Base-by-base conservation (phyloP, 108 stramenopile genomes). In the Pseudonitzschia pungens region DNA sequence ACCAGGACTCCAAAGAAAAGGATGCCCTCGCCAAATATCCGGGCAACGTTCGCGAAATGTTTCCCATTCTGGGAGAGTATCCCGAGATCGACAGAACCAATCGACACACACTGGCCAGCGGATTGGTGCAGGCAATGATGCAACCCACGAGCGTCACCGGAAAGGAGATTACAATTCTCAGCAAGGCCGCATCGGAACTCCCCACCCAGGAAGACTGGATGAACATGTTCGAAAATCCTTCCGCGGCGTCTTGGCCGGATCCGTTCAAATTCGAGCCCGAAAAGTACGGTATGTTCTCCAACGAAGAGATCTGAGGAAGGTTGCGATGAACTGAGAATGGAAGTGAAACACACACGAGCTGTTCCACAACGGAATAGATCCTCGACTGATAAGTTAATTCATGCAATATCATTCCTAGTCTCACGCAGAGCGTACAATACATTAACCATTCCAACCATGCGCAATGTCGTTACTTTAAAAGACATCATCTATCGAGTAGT, bases 1-100 rank as follows among this genome's bases (percentile, higher is more conserved):
- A 76, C 42, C 80, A 81, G 58, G 70, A 70, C 43, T 55, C 57
- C 10, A 81, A 72, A 53, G 80, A 81, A 53, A 77, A 77, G 54
- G 74, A 75, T 11, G 68, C 50, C 18, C 36, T 80, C 4, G 72
- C 76, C 29, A 29, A 50, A 0, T 68, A 31, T 45, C 51, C 66
- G 14, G 72, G 72, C n/a, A 76, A 81, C 44, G 50, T 75, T 28
- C 65, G 58, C 10, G 80, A 81, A 53, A 71, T 76, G 20, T 81
- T 81, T 68, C 29, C 70, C 29, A 71, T 71, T 28, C 51, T 76
- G 43, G 80, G 76, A 26, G 76, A 70, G 15, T 81, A 81, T 63
- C 80, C 80, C 0, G 80, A 81, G 52, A 72, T 77, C 43, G 80
- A 81, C 50, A 64, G 80, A 31, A 55, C 80, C 48, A 77, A 77